phyloP scores from a whole-genome alignment of 2,329 filamentous ascomycete species.

The Blastomyces gilchristii region DNA sequence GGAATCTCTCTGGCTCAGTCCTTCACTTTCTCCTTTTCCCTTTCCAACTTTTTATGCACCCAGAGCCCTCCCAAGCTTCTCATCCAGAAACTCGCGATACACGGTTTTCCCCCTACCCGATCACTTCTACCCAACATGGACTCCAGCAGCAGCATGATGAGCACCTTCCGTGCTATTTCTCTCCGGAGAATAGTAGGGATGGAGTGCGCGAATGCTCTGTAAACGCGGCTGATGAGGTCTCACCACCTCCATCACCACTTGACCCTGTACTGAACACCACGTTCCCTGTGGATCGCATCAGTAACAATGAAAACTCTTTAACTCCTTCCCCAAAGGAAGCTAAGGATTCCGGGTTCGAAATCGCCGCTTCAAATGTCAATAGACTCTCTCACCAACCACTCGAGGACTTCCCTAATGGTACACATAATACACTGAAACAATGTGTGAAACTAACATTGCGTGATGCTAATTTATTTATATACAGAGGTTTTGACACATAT shows the following conservation, averaged over 20 bases:
- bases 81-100: slow-evolving; percentile 36
- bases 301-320: slow-evolving; percentile 45
- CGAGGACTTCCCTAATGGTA: slow-evolving; percentile 70
- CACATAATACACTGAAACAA: neutral
- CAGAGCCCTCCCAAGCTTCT: slow-evolving; percentile 45
- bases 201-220: slow-evolving; percentile 18
- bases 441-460: slow-evolving; percentile 6
- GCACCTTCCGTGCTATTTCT: slow-evolving; percentile 36
- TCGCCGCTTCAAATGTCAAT: slow-evolving; percentile 37
- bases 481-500: slow-evolving; percentile 87
- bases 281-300: slow-evolving; percentile 42
- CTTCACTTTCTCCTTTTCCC: slow-evolving; percentile 23
- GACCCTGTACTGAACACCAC: slow-evolving; percentile 20
- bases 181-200: slow-evolving; percentile 32
- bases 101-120: slow-evolving; percentile 26
- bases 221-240: slow-evolving; percentile 20
- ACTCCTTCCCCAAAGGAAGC: slow-evolving; percentile 28
- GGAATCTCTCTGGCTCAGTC: slow-evolving; percentile 47
- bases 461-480: slow-evolving; percentile 17
- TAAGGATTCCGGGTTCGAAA: slow-evolving; percentile 42
- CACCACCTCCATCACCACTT: neutral
- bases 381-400: slow-evolving; percentile 41
- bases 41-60: slow-evolving; percentile 52
- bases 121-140: slow-evolving; percentile 50
- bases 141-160: slow-evolving; percentile 36